phyloP scores from a whole-genome alignment of 2,329 filamentous ascomycete genomes.

The Alternaria longipes region DNA sequence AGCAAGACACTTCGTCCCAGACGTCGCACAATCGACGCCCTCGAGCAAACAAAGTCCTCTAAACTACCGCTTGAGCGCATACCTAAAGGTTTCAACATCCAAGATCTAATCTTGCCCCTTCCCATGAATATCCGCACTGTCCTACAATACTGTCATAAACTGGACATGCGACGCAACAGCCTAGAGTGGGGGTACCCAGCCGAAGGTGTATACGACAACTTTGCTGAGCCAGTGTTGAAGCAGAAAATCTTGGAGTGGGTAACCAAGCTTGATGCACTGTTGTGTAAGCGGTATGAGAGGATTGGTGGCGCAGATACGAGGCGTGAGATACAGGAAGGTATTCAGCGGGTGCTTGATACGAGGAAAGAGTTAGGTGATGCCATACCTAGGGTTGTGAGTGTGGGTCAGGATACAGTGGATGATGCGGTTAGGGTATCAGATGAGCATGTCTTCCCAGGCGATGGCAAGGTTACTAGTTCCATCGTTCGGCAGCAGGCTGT shows the following conservation, averaged over 20 bases:
- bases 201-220: conserved; percentile 19
- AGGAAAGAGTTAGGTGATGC: conserved; percentile 2
- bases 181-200: conserved; percentile 30
- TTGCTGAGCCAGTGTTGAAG: conserved; percentile 11
- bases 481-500: not conserved
- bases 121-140: conserved; percentile 11
- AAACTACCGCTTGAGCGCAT: conserved; percentile 52
- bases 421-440: not conserved
- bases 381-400: not conserved
- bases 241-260: conserved; percentile 27
- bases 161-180: conserved; percentile 33
- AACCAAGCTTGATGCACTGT: conserved; percentile 20
- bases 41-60: conserved; percentile 47
- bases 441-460: not conserved
- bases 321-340: conserved; percentile 23
- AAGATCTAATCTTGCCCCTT: conserved; percentile 28
- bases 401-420: not conserved
- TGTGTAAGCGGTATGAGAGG: conserved; percentile 19
- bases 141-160: conserved; percentile 17
- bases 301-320: conserved; percentile 17
- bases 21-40: conserved; percentile 18
- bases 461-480: not conserved
- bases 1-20: conserved; percentile 1
- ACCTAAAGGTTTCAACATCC: conserved; percentile 39
- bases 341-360: conserved; percentile 19